phyloP scores from a whole-genome alignment of 495 filamentous ascomycete genomes.

The Melanomma pulvis-pyrius region DNA sequence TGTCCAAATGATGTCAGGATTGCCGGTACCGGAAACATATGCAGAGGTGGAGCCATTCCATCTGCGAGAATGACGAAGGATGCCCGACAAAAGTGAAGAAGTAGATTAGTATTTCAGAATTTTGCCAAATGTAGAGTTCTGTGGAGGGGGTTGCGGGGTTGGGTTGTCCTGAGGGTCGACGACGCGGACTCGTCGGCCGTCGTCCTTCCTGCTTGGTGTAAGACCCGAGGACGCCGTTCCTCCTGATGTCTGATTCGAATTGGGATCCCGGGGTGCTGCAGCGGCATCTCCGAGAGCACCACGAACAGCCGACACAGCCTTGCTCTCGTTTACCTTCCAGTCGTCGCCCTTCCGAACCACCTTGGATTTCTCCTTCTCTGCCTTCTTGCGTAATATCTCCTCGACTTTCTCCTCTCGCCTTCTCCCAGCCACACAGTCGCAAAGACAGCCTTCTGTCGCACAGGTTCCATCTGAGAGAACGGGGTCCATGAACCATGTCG shows the following conservation, averaged over 20 bases:
- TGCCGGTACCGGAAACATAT: not conserved
- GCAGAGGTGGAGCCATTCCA: not conserved
- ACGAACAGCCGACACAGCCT: constrained; percentile 33
- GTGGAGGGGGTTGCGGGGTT: constrained; percentile 6
- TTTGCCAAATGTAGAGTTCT: not conserved
- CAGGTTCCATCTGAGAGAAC: constrained; percentile 40
- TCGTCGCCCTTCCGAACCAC: constrained; percentile 35
- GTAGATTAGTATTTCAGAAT: constrained; percentile 8
- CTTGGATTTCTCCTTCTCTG: constrained; percentile 28
- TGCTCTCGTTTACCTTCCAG: constrained; percentile 37
- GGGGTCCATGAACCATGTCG: constrained; percentile 39
- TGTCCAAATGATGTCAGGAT: not conserved
- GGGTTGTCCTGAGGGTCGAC: constrained; percentile 23
- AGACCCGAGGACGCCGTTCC: not conserved
- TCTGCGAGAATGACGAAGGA: not conserved
- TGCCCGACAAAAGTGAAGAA: not conserved
- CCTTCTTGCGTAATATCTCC: constrained; percentile 22
- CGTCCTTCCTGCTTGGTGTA: constrained; percentile 5
- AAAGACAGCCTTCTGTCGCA: constrained; percentile 44
- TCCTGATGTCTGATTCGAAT: not conserved
- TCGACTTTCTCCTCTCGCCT: constrained; percentile 33
- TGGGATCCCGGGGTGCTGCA: not conserved
- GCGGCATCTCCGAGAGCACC: constrained; percentile 19
- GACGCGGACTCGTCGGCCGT: constrained; percentile 34
- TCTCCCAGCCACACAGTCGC: constrained; percentile 41